Base-by-base conservation (phyloP, 768 basidiomycete species). In the Suillus cothurnatus region DNA sequence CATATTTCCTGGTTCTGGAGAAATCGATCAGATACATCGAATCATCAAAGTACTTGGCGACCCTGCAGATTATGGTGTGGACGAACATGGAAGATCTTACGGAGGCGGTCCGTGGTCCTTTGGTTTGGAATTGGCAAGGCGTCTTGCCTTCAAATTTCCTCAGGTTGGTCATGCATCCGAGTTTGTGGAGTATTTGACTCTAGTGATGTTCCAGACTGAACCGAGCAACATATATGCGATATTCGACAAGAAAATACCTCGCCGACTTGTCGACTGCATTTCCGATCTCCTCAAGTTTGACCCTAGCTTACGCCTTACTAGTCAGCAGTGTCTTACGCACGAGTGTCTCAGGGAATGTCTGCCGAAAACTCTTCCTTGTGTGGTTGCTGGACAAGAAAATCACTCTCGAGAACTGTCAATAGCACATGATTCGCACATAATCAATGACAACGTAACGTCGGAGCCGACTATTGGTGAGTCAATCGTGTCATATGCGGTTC, bases 31-130 rank as follows among this genome's bases (percentile, higher is more conserved):
- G 79, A 88, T 99, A 36, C 87, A 84, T 65, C 83, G 89, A 74
- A 97, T 99, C 65, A 93, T 91, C 70, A 91, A 96, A 66, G 81
- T 96, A 19, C 84, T 99, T 41, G 97, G 97, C 23, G 94, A 99
- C 76, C 97, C 97, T 31, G 84, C 84, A 56, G 90, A 91, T 47
- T 94, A 97, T 76, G 94, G 94, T 26, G 64, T 82, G 5, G 95
- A 97, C 72, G 77, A 81, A 32, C 82, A 88, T 64, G 88, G 90
- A 11, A 85, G 85, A 73, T 76, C 82, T 6, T 73, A 90, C 4
- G 97, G 97, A 9, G 97, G 97, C 7, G 97, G 97, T 8, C 82
- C 85, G 62, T 99, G 97, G 97, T 77, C 80, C 28, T 84, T 82
- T 66, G 97, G 97, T 15, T 83, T 95, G 70, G 89, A 88, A 77